These are phyloP conservation scores for Athelia psychrophila DNA, from an alignment of 1,284 basidiomycete genomes.

Conservation along the genomic window DNA sequence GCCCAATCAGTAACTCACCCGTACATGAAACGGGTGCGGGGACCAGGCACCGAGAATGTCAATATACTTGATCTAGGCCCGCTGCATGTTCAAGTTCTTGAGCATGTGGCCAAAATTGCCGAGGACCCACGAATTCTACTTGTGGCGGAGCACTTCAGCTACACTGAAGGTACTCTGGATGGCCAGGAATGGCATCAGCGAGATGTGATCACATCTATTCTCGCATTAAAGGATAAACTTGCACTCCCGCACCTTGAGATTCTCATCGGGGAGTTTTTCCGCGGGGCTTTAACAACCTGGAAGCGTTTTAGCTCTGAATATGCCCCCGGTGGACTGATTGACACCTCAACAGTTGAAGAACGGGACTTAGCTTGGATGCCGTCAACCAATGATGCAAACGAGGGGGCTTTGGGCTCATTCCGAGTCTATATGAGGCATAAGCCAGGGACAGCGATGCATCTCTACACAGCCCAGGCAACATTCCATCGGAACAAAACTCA, in stretches of 20 bases:
- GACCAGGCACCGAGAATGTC: not conserved
- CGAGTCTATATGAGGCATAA: not conserved
- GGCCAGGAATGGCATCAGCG: constrained; percentile 1
- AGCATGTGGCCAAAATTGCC: constrained; percentile 4
- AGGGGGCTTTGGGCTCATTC: constrained; percentile 8
- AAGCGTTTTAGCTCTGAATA: constrained; percentile 5
- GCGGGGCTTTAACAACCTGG: constrained; percentile 6
- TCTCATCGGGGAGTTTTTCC: constrained; percentile 7
- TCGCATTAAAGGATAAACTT: not conserved
- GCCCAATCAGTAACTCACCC: constrained; percentile 14
- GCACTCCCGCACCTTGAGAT: constrained; percentile 6
- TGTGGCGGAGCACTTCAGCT: not conserved
- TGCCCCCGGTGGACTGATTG: constrained; percentile 1
- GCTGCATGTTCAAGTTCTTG: constrained; percentile 9
- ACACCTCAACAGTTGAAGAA: not conserved
- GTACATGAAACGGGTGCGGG: constrained; percentile 13
- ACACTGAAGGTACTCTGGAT: not conserved
- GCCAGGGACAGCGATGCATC: not conserved
- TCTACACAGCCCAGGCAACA: not conserved
- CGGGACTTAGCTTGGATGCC: not conserved
- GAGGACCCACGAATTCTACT: constrained; percentile 6
- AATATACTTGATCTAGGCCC: constrained; percentile 13
- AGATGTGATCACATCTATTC: constrained; percentile 8
- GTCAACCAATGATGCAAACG: constrained; percentile 9
- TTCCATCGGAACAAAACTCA: constrained; percentile 8